Conservation (phyloP, 345 rosid genomes). For the Pseudoturritis turrita region DNA sequence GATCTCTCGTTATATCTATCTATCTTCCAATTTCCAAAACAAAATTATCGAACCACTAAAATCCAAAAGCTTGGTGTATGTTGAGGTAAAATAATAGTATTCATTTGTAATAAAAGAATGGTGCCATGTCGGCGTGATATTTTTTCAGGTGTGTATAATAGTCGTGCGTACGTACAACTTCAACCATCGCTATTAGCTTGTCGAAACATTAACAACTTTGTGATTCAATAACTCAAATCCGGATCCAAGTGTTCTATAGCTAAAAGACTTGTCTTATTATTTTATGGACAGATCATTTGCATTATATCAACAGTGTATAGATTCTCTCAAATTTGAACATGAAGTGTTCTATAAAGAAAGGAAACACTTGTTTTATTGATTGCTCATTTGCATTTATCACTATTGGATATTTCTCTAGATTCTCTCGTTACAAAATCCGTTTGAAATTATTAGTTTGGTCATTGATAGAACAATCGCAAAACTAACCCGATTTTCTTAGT, state of each 20-base stretch:
- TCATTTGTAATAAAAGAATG: background rate
- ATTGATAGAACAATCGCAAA: background rate
- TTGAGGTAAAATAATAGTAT: background rate
- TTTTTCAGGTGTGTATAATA: background rate
- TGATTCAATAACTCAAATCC: background rate
- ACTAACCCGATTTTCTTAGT: background rate
- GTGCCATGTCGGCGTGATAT: background rate
- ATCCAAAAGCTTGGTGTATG: background rate
- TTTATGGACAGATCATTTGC: background rate
- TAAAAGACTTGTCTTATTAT: background rate
- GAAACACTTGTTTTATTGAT: background rate
- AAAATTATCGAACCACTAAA: slow-evolving; percentile 13
- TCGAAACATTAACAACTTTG: background rate
- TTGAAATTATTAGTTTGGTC: no score
- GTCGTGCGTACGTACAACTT: background rate
- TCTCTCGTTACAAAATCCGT: background rate
- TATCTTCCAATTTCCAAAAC: slow-evolving; percentile 9
- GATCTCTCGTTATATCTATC: slow-evolving; percentile 18
- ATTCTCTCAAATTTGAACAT: background rate
- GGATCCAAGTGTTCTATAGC: background rate
- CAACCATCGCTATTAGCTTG: background rate
- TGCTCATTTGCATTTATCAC: background rate
- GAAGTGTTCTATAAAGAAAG: background rate
- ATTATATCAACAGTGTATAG: background rate
- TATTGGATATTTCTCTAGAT: background rate